Evolutionary conservation across 208 protist genomes (phyloP), one percentile per base, ranked within the genome.

Genomic region (Crithidia sp.): DNA sequence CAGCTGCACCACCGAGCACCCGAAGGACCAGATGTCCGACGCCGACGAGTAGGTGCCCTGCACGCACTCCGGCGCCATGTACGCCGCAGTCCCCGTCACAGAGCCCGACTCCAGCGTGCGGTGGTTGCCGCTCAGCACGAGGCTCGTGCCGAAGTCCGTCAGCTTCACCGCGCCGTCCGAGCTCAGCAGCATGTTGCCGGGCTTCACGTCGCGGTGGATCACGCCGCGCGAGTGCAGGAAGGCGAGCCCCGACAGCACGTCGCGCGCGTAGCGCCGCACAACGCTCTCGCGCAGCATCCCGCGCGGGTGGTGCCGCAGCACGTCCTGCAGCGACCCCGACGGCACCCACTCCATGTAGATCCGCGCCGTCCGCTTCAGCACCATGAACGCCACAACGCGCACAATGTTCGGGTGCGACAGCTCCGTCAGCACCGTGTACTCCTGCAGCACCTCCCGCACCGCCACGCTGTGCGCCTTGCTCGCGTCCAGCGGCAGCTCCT

Each of bases 1-100:
- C 37, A 95, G 71, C 71, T 97, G 79, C 74, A 95, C 79, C 13
- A 91, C 77, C 9, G 88, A 84, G 76, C 89, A 96, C 17, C 88
- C 93, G 43, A 95, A 66, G 0, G 93, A 81, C 93, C 93, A 97
- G n/a, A 97, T 74, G 81, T 97, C 93, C 67, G 77, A 87, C n/a
- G 89, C 84, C 14, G 84, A 44, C 50, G 73, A 87, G 65, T 92
- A 90, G 49, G 64, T 71, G 0, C 88, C 86, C 44, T 83, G 68
- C 53, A 91, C 78, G 61, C 79, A 65, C 78, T 95, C 85, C 2
- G 89, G 91, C 28, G 88, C 82, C 85, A 96, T 89, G 82, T 94
- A 94, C 47, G 83, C 74, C 13, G 88, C 82, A 19, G 91, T 93
- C 16, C 91, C 91, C 56, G 67, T 85, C 58, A 94, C 84, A 17